Evolutionary conservation across 805 yeast genomes (phyloP).

Genomic region (Pichia gijzeniarum): DNA sequence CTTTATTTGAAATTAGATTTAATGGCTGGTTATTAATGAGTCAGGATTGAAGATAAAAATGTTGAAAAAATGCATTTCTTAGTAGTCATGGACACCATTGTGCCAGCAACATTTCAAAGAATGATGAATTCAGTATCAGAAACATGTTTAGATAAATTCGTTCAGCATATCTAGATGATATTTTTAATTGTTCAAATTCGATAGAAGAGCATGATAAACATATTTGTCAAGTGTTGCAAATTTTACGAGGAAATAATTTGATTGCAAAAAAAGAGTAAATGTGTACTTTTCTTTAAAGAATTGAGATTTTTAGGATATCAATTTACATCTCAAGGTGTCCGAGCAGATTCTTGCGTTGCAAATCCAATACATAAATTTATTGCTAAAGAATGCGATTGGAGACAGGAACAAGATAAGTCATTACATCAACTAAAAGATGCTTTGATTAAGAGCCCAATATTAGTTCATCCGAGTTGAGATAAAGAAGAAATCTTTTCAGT

Average conservation of each 20-base stretch:
- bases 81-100: slow-evolving; percentile 12
- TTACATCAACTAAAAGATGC: no score
- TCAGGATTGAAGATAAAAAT: slow-evolving; percentile 10
- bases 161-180: slow-evolving; percentile 3
- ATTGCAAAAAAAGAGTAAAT: not conserved
- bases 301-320: not conserved
- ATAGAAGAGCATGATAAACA: no score
- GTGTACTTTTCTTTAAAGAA: not conserved
- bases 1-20: slow-evolving; percentile 18
- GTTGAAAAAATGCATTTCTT: slow-evolving; percentile 20
- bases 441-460: not conserved
- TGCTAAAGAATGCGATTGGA: not conserved
- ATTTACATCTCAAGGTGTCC: not conserved
- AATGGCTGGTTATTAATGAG: slow-evolving; percentile 17
- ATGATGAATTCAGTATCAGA: slow-evolving; percentile 4
- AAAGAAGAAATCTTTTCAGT: not conserved
- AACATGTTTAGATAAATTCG: not conserved
- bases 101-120: slow-evolving; percentile 20
- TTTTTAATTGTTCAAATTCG: no score
- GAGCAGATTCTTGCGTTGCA: not conserved
- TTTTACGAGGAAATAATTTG: not conserved
- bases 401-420: not conserved
- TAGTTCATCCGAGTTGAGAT: not conserved
- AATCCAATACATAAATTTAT: not conserved
- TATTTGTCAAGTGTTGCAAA: not conserved